Evolutionary conservation across 179 eudicot species (phyloP).

Genomic region (Camellia oleifera): DNA sequence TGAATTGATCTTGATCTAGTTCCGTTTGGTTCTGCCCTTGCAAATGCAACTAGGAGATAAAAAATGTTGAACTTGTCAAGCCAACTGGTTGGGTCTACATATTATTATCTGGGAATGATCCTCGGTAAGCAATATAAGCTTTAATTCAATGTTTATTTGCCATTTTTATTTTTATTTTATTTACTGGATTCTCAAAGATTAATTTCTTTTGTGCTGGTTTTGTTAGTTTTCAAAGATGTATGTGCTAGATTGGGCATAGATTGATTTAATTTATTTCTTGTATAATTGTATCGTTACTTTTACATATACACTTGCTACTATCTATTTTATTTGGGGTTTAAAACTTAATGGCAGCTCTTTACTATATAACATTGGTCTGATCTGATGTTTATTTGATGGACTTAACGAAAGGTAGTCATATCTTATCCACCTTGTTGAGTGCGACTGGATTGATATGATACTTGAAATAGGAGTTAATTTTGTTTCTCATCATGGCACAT

Average conservation of each 20-base stretch:
- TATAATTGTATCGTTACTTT: neutral
- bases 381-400: neutral
- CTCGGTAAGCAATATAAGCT: conserved; percentile 49
- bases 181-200: neutral
- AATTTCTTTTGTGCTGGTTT: neutral
- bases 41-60: conserved; percentile 59
- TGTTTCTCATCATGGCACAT: no score
- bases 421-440: neutral
- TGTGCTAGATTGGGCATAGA: neutral
- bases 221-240: neutral
- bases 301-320: neutral
- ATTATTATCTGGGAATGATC: conserved; percentile 82
- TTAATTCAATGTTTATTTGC: neutral
- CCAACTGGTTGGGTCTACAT: conserved; percentile 86
- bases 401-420: neutral
- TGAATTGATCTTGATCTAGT: conserved; percentile 4
- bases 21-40: conserved; percentile 17
- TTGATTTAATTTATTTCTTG: neutral
- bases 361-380: neutral
- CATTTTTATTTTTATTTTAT: neutral
- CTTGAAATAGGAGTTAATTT: neutral
- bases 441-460: neutral
- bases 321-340: neutral
- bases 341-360: neutral
- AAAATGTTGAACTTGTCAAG: conserved; percentile 79